Conservation (phyloP, 768 basidiomycete genomes). For the Leccinum imitatum region DNA sequence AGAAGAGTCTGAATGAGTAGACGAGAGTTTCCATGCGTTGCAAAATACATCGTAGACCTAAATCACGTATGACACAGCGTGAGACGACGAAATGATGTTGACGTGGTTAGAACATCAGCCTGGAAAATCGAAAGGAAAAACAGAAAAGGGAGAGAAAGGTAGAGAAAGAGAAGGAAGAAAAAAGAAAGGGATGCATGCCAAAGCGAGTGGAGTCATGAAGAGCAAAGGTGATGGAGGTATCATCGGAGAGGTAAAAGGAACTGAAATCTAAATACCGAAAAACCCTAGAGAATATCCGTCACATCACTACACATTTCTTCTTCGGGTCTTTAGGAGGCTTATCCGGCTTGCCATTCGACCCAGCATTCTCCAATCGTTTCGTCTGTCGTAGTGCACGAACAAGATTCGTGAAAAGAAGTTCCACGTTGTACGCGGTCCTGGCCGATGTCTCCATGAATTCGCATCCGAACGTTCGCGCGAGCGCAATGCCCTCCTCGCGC, state of each 20-base stretch:
- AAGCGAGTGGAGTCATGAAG: constrained; percentile 27
- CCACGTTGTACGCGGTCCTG: constrained; percentile 91
- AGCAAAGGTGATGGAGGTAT: constrained; percentile 59
- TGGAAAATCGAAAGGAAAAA: constrained; percentile 25
- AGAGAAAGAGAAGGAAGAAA: constrained; percentile 3
- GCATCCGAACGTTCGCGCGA: constrained; percentile 85
- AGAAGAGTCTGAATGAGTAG: constrained; percentile 15
- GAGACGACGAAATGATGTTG: constrained; percentile 36
- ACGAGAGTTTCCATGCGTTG: constrained; percentile 35
- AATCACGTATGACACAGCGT: constrained; percentile 41
- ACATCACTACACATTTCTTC: constrained; percentile 78
- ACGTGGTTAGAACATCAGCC: constrained; percentile 34
- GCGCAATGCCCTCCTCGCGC: constrained; percentile 78
- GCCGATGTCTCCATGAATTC: constrained; percentile 97
- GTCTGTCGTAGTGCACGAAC: constrained; percentile 81
- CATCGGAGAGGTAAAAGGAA: constrained; percentile 73
- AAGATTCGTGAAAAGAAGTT: constrained; percentile 83
- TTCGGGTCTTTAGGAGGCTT: constrained; percentile 45
- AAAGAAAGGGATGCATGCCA: constrained; percentile 23
- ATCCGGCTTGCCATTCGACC: constrained; percentile 38
- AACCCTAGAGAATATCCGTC: constrained; percentile 61
- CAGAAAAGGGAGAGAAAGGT: constrained; percentile 21
- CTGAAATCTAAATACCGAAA: constrained; percentile 64
- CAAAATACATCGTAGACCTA: constrained; percentile 40
- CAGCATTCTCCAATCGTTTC: constrained; percentile 46